Percentiles rank a stretch among this genome's conserved stretches.
Conservation (phyloP, 352 stramenopile species). For the Globisporangium orthogonon region DNA sequence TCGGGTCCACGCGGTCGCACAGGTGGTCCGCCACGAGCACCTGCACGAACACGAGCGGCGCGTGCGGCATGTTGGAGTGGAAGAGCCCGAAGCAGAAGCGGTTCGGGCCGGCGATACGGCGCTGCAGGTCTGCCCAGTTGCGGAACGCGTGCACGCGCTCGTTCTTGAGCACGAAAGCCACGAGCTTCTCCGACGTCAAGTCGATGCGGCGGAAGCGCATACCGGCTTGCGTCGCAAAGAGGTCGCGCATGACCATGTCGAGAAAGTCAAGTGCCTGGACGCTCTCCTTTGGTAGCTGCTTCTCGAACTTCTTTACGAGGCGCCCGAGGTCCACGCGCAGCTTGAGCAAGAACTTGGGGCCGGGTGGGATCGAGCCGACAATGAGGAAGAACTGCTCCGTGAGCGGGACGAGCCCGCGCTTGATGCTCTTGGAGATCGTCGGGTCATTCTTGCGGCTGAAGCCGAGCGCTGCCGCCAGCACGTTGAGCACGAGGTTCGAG, state of each 20-base stretch:
- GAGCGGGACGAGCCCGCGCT: conserved; percentile 73
- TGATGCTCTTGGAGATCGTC: conserved; percentile 81
- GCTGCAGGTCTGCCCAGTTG: conserved; percentile 58
- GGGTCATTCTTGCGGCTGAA: conserved; percentile 81
- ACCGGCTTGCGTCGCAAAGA: conserved; percentile 77
- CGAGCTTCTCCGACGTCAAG: conserved; percentile 56
- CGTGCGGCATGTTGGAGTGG: conserved; percentile 65
- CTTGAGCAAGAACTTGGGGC: conserved; percentile 67
- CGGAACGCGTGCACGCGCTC: conserved; percentile 73
- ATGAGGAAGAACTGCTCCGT: conserved; percentile 79
- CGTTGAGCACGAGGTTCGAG: conserved; percentile 77
- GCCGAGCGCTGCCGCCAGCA: conserved; percentile 63
- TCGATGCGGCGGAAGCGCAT: conserved; percentile 81
- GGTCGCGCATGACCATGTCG: conserved; percentile 75
- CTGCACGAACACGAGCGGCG: conserved; percentile 74
- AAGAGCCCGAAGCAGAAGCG: conserved; percentile 83
- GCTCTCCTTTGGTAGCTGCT: conserved; percentile 33
- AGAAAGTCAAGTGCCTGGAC: conserved; percentile 70
- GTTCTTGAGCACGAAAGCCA: conserved; percentile 66
- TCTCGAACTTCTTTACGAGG: conserved; percentile 43
- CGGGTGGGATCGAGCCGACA: conserved; percentile 58
- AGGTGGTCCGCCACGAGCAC: conserved; percentile 66
- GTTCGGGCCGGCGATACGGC: conserved; percentile 52
- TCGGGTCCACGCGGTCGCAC: conserved; percentile 51
- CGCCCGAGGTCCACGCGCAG: conserved; percentile 58